Conservation (phyloP, 805 yeast genomes). For the Lipomyces spencermartinsiae region DNA sequence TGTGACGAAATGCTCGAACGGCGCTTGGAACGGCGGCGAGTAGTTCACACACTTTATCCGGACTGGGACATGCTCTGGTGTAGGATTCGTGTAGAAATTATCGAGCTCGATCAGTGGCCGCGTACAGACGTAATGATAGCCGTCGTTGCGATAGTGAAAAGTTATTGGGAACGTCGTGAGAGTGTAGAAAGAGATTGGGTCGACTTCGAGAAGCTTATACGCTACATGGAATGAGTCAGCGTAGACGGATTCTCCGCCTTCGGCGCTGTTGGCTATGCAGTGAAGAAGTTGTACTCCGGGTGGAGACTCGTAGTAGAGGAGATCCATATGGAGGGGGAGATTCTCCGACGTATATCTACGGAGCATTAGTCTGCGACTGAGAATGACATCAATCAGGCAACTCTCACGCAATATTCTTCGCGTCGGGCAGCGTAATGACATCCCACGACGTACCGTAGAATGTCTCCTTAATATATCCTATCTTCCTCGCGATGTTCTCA, state of each 20-base stretch:
- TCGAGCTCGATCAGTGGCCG: conserved; percentile 70
- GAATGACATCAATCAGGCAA: background rate
- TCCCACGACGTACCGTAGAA: conserved; percentile 77
- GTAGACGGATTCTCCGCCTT: conserved; percentile 73
- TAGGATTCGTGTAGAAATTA: conserved; percentile 42
- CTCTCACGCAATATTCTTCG: conserved; percentile 65
- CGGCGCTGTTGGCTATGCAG: conserved; percentile 52
- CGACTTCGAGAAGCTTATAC: conserved; percentile 57
- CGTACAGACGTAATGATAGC: conserved; percentile 64
- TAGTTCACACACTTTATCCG: conserved; percentile 67
- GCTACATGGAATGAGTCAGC: conserved; percentile 76
- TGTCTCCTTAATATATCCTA: conserved; percentile 73
- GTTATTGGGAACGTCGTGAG: conserved; percentile 68
- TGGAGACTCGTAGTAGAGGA: conserved; percentile 77
- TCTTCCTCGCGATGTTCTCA: conserved; percentile 56
- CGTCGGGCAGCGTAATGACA: conserved; percentile 59
- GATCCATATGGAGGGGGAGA: conserved; percentile 79
- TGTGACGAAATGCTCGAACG: conserved; percentile 55
- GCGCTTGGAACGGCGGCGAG: conserved; percentile 86
- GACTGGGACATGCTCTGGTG: conserved; percentile 37
- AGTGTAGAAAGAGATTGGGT: conserved; percentile 69
- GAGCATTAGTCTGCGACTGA: background rate
- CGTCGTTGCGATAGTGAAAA: conserved; percentile 68
- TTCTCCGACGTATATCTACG: conserved; percentile 58
- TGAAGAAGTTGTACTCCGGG: conserved; percentile 80